Conservation (phyloP, 2,329 filamentous ascomycete species). For the Diaporthe humulicola region DNA sequence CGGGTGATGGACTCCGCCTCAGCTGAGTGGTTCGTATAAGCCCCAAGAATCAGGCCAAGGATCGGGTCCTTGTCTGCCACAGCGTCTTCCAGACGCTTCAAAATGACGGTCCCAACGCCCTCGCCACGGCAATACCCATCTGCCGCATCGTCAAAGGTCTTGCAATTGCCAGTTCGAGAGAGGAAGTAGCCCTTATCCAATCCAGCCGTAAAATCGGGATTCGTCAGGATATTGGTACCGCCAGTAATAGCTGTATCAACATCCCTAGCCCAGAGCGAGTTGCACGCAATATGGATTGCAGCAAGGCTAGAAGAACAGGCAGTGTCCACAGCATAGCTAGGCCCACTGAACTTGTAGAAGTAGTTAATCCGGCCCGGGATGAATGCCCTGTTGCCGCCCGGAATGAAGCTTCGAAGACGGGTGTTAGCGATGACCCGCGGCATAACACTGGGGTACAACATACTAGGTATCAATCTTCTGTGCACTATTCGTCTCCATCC, state of each 20-base stretch:
- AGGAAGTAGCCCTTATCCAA: conserved; percentile 74
- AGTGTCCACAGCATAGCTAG: conserved; percentile 53
- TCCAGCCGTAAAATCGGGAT: conserved; percentile 73
- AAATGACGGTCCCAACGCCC: conserved; percentile 56
- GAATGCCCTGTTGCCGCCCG: conserved; percentile 47
- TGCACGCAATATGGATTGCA: conserved; percentile 55
- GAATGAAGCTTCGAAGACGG: conserved; percentile 56
- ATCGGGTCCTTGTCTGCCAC: conserved; percentile 53
- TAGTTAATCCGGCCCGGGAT: conserved; percentile 54
- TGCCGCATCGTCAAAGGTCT: conserved; percentile 49
- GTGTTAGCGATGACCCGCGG: background rate
- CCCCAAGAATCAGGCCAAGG: conserved; percentile 46
- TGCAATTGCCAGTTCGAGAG: conserved; percentile 55
- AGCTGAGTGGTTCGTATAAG: conserved; percentile 28
- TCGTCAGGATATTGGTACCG: conserved; percentile 72
- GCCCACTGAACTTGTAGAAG: conserved; percentile 51
- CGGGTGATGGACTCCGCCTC: conserved; percentile 29
- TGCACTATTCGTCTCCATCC: conserved; percentile 71
- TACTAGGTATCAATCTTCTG: conserved; percentile 48
- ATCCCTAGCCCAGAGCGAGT: conserved; percentile 71
- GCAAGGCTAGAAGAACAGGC: conserved; percentile 54
- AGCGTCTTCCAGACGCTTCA: conserved; percentile 63
- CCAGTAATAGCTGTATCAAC: conserved; percentile 75
- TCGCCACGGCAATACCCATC: conserved; percentile 68
- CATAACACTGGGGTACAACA: background rate